A percentile compares a stretch with the other conserved stretches of the same genome.
These are phyloP conservation scores for Aquilaria malaccensis DNA, from an alignment of 345 rosid genomes.

Conservation along the genomic window DNA sequence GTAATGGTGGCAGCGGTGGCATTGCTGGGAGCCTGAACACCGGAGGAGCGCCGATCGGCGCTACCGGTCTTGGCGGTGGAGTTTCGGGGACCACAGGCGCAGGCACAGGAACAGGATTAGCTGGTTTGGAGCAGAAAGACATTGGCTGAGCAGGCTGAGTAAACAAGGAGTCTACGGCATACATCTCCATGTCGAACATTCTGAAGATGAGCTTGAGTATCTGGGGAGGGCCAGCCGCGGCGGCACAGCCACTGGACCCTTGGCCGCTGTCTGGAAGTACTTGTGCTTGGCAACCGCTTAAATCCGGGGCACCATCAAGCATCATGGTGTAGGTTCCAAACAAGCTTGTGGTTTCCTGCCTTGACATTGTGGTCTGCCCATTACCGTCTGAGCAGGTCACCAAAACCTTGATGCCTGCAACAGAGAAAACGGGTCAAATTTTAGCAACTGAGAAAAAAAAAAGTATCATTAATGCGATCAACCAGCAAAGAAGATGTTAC, in stretches of 20 bases:
- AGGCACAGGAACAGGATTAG: slow-evolving; percentile 33
- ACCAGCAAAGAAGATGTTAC: slow-evolving; percentile 18
- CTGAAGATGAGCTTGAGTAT: slow-evolving; percentile 43
- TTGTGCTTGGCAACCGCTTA: slow-evolving; percentile 63
- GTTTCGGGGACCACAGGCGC: slow-evolving; percentile 18
- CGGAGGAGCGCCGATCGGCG: slow-evolving; percentile 30
- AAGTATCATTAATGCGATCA: not conserved
- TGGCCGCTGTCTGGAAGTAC: slow-evolving; percentile 37
- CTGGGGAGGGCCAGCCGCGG: slow-evolving; percentile 56
- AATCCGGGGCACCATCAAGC: slow-evolving; percentile 70
- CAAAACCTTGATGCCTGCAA: slow-evolving; percentile 55
- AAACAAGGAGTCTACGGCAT: slow-evolving; percentile 49
- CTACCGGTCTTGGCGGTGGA: slow-evolving; percentile 17
- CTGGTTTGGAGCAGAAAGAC: slow-evolving; percentile 50
- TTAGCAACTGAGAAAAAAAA: not conserved
- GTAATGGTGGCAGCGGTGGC: slow-evolving; percentile 39
- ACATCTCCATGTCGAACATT: slow-evolving; percentile 49
- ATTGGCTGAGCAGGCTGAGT: slow-evolving; percentile 63
- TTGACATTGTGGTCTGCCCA: slow-evolving; percentile 56
- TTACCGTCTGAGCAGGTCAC: slow-evolving; percentile 47
- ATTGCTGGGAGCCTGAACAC: slow-evolving; percentile 43
- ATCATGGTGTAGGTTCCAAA: slow-evolving; percentile 65
- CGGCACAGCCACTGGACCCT: slow-evolving; percentile 36
- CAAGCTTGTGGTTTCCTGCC: slow-evolving; percentile 66
- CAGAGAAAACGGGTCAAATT: not conserved